A percentile compares a stretch with the other conserved stretches of the same genome.
Conservation (phyloP, 169 alveolate species). For the Miamiensis avidus region DNA sequence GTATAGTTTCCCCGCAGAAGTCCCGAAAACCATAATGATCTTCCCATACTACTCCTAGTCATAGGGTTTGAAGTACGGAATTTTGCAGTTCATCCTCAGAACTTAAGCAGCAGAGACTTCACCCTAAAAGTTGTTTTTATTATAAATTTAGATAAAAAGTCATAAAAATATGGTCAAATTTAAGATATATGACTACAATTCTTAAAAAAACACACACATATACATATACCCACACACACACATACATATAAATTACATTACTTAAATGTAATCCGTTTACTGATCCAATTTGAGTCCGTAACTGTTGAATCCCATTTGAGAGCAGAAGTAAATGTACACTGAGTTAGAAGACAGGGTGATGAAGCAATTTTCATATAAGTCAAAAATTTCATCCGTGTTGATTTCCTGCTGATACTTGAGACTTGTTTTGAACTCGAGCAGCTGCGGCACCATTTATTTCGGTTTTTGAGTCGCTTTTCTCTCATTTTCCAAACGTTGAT, state of each 20-base stretch:
- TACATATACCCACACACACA: too few relatives aligned
- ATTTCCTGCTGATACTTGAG: background rate
- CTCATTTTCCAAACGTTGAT: too few relatives aligned
- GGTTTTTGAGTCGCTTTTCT: too few relatives aligned
- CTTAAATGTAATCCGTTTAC: too few relatives aligned
- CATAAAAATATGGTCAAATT: too few relatives aligned
- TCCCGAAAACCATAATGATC: background rate
- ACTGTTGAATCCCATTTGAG: background rate
- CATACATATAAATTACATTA: too few relatives aligned
- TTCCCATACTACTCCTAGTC: background rate
- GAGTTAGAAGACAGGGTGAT: background rate
- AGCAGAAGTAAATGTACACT: background rate
- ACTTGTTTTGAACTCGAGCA: too few relatives aligned
- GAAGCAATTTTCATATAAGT: background rate
- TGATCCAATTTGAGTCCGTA: background rate
- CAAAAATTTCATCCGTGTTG: background rate
- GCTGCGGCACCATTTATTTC: too few relatives aligned
- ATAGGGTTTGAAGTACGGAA: background rate
- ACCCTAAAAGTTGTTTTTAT: too few relatives aligned
- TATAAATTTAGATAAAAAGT: too few relatives aligned
- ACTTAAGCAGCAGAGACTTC: background rate
- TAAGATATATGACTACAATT: too few relatives aligned
- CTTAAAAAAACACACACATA: too few relatives aligned
- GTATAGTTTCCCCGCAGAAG: background rate
- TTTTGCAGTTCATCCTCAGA: background rate